Evolutionary conservation across 495 filamentous ascomycete genomes (phyloP).

Genomic region (Neurospora africana): DNA sequence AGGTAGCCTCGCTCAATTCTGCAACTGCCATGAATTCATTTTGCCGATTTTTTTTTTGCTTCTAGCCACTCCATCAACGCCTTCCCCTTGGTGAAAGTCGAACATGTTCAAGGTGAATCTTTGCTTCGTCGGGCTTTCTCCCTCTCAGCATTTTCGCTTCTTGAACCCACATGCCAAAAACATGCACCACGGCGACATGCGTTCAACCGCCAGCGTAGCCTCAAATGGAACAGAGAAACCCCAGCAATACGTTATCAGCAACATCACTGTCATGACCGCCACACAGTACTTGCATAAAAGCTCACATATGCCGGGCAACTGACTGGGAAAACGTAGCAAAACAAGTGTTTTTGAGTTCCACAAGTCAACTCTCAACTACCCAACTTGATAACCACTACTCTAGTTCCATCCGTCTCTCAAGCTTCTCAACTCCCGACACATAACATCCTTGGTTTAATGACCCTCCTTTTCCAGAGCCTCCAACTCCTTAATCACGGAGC

Average conservation of each 20-base stretch:
- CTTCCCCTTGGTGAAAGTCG: neutral
- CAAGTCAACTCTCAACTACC: neutral
- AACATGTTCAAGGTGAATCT: neutral
- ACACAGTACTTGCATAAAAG: neutral
- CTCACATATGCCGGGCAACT: neutral
- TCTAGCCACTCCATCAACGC: neutral
- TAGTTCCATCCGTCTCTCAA: neutral
- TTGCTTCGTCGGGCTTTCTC: neutral
- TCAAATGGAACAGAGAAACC: neutral
- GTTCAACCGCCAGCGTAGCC: neutral
- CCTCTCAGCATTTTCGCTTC: neutral
- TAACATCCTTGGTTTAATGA: neutral
- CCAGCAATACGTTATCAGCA: neutral
- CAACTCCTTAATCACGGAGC: slow-evolving; percentile 69
- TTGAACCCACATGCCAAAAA: neutral
- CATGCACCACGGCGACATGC: neutral
- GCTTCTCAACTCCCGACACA: neutral
- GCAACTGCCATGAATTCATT: neutral
- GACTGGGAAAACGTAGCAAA: neutral
- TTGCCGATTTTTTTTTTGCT: neutral
- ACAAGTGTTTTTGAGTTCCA: neutral
- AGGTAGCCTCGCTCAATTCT: neutral
- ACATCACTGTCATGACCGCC: neutral
- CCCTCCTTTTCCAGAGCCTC: slow-evolving; percentile 35
- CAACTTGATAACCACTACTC: neutral